phyloP scores from a whole-genome alignment of 495 filamentous ascomycete genomes.

The Tuber indicum region DNA sequence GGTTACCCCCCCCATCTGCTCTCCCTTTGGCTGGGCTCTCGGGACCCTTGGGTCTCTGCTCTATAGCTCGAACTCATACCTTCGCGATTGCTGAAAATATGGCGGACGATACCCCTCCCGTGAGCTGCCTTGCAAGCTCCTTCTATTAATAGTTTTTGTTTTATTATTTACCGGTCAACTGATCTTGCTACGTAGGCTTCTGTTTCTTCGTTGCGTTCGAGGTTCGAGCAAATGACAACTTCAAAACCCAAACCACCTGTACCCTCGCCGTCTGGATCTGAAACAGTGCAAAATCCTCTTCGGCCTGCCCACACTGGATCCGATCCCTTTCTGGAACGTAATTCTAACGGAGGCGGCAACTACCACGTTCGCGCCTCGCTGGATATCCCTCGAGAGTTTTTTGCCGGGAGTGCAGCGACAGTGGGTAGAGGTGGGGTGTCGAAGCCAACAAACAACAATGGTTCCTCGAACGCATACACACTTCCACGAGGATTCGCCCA shows the following conservation, averaged over 20 bases:
- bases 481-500: slow-evolving; percentile 27
- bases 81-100: slow-evolving; percentile 26
- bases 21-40: neutral
- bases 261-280: neutral
- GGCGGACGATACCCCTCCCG: slow-evolving; percentile 33
- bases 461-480: slow-evolving; percentile 36
- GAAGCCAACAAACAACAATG: slow-evolving; percentile 21
- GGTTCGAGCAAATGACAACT: slow-evolving; percentile 78
- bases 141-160: slow-evolving; percentile 1
- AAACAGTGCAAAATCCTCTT: slow-evolving; percentile 37
- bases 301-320: slow-evolving; percentile 48
- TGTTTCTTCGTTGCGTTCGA: slow-evolving; percentile 84
- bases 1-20: neutral
- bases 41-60: neutral
- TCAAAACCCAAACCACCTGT: slow-evolving; percentile 42
- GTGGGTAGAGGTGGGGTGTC: slow-evolving; percentile 17
- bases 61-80: neutral
- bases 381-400: slow-evolving; percentile 49
- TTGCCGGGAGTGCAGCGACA: slow-evolving; percentile 35
- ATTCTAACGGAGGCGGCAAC: slow-evolving; percentile 23
- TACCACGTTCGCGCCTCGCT: slow-evolving; percentile 48
- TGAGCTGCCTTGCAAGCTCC: slow-evolving; percentile 11
- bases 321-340: slow-evolving; percentile 33
- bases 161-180: slow-evolving; percentile 24
- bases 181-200: slow-evolving; percentile 43